Percentiles rank a stretch among this genome's conserved stretches.
phyloP scores from a whole-genome alignment of 2,329 filamentous ascomycete genomes.

The Beauveria brongniartii region DNA sequence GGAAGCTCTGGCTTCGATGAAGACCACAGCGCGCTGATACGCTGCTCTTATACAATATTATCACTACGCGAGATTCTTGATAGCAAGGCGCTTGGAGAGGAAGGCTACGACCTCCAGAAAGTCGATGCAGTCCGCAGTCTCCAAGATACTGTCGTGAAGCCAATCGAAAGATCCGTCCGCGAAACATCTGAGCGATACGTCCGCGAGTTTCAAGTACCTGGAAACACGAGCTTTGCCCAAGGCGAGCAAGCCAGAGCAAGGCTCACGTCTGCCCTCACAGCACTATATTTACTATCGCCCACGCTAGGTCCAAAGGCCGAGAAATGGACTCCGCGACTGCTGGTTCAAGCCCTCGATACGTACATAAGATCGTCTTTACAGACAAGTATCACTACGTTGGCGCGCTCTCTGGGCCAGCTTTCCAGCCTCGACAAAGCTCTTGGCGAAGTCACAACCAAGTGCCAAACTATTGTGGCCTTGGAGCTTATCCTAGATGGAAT shows the following conservation, averaged over 20 bases:
- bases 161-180: slow-evolving; percentile 66
- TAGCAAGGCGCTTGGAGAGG: slow-evolving; percentile 59
- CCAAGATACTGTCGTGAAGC: slow-evolving; percentile 58
- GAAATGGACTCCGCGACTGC: slow-evolving; percentile 56
- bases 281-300: slow-evolving; percentile 77
- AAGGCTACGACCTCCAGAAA: slow-evolving; percentile 66
- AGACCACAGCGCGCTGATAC: slow-evolving; percentile 71
- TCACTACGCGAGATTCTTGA: slow-evolving; percentile 66
- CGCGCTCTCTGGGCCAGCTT: slow-evolving; percentile 68
- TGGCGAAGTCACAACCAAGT: slow-evolving; percentile 71
- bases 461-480: slow-evolving; percentile 85
- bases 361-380: slow-evolving; percentile 78
- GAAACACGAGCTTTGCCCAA: slow-evolving; percentile 50
- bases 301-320: slow-evolving; percentile 44
- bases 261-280: slow-evolving; percentile 63
- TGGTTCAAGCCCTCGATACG: slow-evolving; percentile 69
- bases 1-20: slow-evolving; percentile 44
- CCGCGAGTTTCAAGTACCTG: slow-evolving; percentile 68
- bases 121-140: slow-evolving; percentile 66
- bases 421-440: slow-evolving; percentile 76
- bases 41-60: slow-evolving; percentile 72
- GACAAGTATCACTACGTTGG: slow-evolving; percentile 65
- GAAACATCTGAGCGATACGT: slow-evolving; percentile 70
- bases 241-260: slow-evolving; percentile 67
- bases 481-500: slow-evolving; percentile 66